A percentile compares a stretch with the other conserved stretches of the same genome.
phyloP scores from a whole-genome alignment of 306 rosid species.

The Fragaria ananassa region DNA sequence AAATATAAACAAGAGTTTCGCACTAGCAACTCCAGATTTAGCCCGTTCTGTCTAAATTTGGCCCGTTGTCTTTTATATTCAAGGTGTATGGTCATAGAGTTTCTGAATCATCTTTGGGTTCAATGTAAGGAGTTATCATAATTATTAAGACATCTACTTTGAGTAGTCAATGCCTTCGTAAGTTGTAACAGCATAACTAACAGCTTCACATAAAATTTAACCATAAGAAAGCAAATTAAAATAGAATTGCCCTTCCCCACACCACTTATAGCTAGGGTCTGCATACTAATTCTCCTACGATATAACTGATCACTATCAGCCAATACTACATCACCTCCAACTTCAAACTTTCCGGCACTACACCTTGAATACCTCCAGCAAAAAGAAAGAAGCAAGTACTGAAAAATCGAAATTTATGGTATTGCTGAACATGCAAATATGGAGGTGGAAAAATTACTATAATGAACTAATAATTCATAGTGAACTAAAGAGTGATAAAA shows the following conservation, averaged over 20 bases:
- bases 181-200: not conserved
- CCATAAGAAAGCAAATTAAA: not conserved
- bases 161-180: not conserved
- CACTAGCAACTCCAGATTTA: too few species aligned
- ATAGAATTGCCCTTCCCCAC: too few species aligned
- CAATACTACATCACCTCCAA: not conserved
- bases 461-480: not conserved
- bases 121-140: not conserved
- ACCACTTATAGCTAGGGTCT: not conserved
- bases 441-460: not conserved
- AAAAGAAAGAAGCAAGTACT: not conserved
- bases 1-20: too few species aligned
- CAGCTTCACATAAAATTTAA: not conserved
- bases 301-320: not conserved
- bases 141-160: not conserved
- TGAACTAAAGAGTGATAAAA: not conserved
- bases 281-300: not conserved
- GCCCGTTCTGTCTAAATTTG: too few species aligned
- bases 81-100: too few species aligned
- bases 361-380: not conserved
- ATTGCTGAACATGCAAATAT: not conserved
- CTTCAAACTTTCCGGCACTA: not conserved
- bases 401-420: not conserved
- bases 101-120: not conserved
- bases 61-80: too few species aligned